These are phyloP conservation scores for Vigna unguiculata DNA, from an alignment of 306 rosid genomes.

Conservation along the genomic window DNA sequence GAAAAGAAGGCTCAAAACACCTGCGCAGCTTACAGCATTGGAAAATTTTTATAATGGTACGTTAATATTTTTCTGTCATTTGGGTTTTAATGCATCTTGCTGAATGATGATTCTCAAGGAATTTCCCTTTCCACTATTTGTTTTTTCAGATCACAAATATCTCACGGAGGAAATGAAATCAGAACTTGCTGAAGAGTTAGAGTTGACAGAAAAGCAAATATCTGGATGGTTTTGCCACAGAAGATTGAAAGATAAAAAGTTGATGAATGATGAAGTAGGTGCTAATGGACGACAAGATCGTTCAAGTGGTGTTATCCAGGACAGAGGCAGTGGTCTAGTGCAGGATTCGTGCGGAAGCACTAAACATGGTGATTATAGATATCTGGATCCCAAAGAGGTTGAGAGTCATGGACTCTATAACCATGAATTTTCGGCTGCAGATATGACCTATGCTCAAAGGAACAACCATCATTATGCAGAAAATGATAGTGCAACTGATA, in stretches of 20 bases:
- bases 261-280: slow-evolving; percentile 62
- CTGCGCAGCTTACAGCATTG: slow-evolving; percentile 78
- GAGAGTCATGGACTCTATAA: slow-evolving; percentile 83
- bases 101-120: slow-evolving; percentile 39
- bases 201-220: slow-evolving; percentile 89
- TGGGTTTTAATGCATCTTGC: slow-evolving; percentile 32
- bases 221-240: slow-evolving; percentile 99
- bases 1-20: slow-evolving; percentile 92
- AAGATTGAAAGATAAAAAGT: slow-evolving; percentile 88
- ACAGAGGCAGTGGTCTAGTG: slow-evolving; percentile 90
- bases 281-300: slow-evolving; percentile 91
- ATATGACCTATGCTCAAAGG: slow-evolving; percentile 56
- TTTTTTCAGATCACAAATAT: slow-evolving; percentile 79
- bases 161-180: slow-evolving; percentile 92
- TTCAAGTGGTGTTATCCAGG: slow-evolving; percentile 87
- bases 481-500: slow-evolving; percentile 63
- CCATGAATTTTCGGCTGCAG: slow-evolving; percentile 62
- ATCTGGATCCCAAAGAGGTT: slow-evolving; percentile 88
- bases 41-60: slow-evolving; percentile 87
- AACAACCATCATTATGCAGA: slow-evolving; percentile 55
- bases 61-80: slow-evolving; percentile 33
- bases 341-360: slow-evolving; percentile 99
- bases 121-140: neutral
- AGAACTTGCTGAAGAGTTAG: slow-evolving; percentile 74
- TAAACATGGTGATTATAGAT: slow-evolving; percentile 79